Evolutionary conservation across 108 stramenopile species (phyloP).

Genomic region (Poteriospumella lacustris): DNA sequence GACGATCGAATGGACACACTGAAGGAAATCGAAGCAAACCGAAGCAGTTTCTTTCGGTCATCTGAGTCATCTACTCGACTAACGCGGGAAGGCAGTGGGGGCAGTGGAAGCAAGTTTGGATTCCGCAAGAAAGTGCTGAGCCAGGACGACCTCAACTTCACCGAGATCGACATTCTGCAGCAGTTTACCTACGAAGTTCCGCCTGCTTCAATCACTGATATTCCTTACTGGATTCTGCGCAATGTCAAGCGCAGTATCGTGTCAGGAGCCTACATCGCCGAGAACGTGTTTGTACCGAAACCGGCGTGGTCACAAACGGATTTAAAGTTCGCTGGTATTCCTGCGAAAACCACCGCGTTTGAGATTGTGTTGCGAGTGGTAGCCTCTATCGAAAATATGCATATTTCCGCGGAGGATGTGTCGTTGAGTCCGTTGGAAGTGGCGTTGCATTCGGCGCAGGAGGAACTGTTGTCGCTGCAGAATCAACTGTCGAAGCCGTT

Average conservation of each 20-base stretch:
- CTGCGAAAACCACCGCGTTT: conserved; percentile 3
- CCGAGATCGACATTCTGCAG: too few relatives aligned
- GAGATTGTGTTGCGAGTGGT: neutral
- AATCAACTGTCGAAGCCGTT: conserved; percentile 2
- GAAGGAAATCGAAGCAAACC: neutral
- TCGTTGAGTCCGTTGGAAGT: neutral
- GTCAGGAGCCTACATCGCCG: neutral
- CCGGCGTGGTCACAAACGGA: neutral
- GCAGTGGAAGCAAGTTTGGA: too few relatives aligned
- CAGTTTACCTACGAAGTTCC: too few relatives aligned
- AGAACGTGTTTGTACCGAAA: neutral
- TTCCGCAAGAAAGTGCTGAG: too few relatives aligned
- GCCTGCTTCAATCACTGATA: too few relatives aligned
- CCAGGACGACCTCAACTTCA: too few relatives aligned
- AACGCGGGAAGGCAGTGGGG: too few relatives aligned
- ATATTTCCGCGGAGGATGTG: too few relatives aligned
- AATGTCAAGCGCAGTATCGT: neutral
- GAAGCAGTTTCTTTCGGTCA: too few relatives aligned
- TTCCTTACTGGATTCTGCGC: neutral
- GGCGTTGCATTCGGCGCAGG: neutral
- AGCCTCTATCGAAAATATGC: neutral
- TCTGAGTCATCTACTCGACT: too few relatives aligned
- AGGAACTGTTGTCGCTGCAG: neutral
- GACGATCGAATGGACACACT: neutral
- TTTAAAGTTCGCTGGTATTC: neutral